Base-by-base conservation (phyloP, 169 alveolate species). In the Cryptosporidium ubiquitum region DNA sequence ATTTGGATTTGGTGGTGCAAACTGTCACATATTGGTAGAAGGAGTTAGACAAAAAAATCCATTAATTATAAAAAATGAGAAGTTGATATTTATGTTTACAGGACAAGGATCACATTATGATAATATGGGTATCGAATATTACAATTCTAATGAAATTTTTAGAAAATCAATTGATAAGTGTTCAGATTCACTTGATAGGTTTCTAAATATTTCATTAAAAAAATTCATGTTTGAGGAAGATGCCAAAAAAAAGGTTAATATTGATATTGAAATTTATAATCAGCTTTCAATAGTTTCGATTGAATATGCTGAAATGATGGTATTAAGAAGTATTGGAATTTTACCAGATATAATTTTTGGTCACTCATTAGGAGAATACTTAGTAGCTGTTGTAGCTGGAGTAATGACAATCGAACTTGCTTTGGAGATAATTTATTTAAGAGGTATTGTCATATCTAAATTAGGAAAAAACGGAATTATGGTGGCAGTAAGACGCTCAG, bases 1-100 rank as follows among this genome's bases (percentile, higher is more conserved):
- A 3, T 91, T 92, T 47, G 95, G 95, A 18, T 85, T 92, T 68
- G 95, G 95, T 58, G 95, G 95, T 68, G 84, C 92, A 39, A 92
- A 92, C 68, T 92, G 93, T n/a, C 95, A 92, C 42, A 84, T 86
- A 9, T 73, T 92, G 31, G 68, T 85, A 14, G 93, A 89, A 44
- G 70, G 91, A 16, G 18, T 35, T 10, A 64, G 39, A 44, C 33
- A 42, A 10, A 29, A 42, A 60, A 70, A 85, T 44, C 92, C 86
- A 26, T 20, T 61, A 35, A 52, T 42, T 9, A 42, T 2, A 12
- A 47, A 49, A n/a, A 20, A 47, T 61, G 60, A 60, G 47, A 85
- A 85, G 37, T 70, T 91, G 55, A 86, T 86, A 51, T 92, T 84
- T 85, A 74, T 92, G 74, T 92, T 85, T 85, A 92, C 94, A 1